A percentile compares a stretch with the other conserved stretches of the same genome.
Conservation (phyloP, 768 basidiomycete genomes). For the Phylloporus sp. region DNA sequence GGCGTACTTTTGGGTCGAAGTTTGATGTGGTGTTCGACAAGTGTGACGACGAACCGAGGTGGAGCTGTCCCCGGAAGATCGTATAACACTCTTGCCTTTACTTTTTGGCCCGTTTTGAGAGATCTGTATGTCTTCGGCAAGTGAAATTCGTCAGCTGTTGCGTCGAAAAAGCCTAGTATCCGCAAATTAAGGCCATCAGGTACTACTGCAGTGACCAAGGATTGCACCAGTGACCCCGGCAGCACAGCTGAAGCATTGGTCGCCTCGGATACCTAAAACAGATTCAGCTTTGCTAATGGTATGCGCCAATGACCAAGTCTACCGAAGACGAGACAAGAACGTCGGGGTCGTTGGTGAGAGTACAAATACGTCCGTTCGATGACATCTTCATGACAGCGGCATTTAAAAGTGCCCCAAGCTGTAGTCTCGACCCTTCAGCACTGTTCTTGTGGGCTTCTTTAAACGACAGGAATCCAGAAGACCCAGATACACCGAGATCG, state of each 20-base stretch:
- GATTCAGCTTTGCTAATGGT: slow-evolving; percentile 1
- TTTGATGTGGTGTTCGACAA: slow-evolving; percentile 64
- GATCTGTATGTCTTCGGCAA: slow-evolving; percentile 41
- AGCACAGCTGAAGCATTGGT: slow-evolving; percentile 75
- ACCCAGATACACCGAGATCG: slow-evolving; percentile 72
- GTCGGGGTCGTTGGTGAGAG: slow-evolving; percentile 51
- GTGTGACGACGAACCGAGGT: slow-evolving; percentile 77
- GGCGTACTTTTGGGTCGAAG: slow-evolving; percentile 40
- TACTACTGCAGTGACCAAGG: slow-evolving; percentile 70
- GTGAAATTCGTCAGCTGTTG: slow-evolving; percentile 82
- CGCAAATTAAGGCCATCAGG: slow-evolving; percentile 80
- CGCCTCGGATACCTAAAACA: slow-evolving; percentile 63
- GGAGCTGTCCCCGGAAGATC: slow-evolving; percentile 65
- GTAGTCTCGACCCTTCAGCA: slow-evolving; percentile 36
- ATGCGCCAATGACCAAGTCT: slow-evolving; percentile 21
- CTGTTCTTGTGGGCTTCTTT: slow-evolving; percentile 51
- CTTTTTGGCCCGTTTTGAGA: slow-evolving; percentile 63
- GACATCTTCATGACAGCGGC: slow-evolving; percentile 64
- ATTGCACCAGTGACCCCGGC: slow-evolving; percentile 80
- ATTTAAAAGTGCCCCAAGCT: slow-evolving; percentile 63
- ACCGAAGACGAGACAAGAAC: slow-evolving; percentile 54
- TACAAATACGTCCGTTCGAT: slow-evolving; percentile 75
- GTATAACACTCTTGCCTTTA: slow-evolving; percentile 83
- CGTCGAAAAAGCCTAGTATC: slow-evolving; percentile 87
- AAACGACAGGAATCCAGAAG: slow-evolving; percentile 82